Evolutionary conservation across 257 asterid genomes (phyloP).

Genomic region (Solanum infundibuliforme): DNA sequence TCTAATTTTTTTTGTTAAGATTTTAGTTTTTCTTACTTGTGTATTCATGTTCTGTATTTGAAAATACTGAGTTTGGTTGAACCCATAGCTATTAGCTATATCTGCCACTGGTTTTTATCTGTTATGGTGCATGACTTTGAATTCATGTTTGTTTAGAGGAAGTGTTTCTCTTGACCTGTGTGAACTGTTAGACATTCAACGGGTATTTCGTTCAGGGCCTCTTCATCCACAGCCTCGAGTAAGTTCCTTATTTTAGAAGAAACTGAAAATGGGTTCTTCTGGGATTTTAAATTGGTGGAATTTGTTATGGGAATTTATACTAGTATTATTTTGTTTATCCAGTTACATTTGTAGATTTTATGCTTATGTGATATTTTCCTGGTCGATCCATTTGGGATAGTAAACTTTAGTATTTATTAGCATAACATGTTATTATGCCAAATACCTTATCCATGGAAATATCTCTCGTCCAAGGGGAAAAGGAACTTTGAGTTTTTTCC

Average conservation of each 20-base stretch:
- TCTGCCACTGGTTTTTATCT: background rate
- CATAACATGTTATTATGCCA: background rate
- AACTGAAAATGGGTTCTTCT: background rate
- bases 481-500: background rate
- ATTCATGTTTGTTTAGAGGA: background rate
- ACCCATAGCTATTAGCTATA: background rate
- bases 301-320: background rate
- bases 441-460: background rate
- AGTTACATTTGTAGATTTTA: background rate
- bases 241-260: slow-evolving; percentile 12
- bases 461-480: background rate
- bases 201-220: slow-evolving; percentile 75
- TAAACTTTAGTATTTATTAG: background rate
- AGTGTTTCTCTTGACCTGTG: slow-evolving; percentile 32
- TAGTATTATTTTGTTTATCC: background rate
- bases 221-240: slow-evolving; percentile 94
- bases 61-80: background rate
- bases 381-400: background rate
- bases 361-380: background rate
- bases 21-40: background rate
- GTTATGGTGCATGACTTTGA: background rate
- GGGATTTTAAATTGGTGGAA: background rate
- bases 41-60: background rate
- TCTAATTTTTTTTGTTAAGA: background rate
- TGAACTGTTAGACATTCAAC: slow-evolving; percentile 58